Evolutionary conservation across 176 grass and related monocot species (phyloP), one percentile per base, ranked within the genome.

Genomic region (Typha latifolia): DNA sequence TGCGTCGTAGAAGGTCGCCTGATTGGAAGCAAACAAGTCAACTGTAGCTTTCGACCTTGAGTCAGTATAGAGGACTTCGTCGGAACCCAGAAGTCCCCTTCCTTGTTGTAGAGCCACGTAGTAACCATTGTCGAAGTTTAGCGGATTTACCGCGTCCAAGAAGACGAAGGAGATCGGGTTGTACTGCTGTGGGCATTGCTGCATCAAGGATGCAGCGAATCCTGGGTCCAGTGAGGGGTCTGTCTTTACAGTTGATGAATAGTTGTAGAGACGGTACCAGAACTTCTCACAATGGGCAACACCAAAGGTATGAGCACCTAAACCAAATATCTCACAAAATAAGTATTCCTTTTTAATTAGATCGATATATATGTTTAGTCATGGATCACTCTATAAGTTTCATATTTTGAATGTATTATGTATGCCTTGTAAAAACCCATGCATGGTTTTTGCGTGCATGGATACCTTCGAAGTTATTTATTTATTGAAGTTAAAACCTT

Each of bases 41-140:
- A 64, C 62, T 0, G 62, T 43, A 27, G 14, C 24, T 8, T 16
- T 31, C 12, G 62, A 64, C 31, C 31, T 12, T 8, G 62, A n/a
- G 62, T 64, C 31, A 0, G 24, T 64, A 14, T 32, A 64, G 62
- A 64, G 62, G 12, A 64, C 62, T 27, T 64, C 24, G 31, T 64
- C 62, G 1, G 29, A 64, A 12, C 7, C 32, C 12, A 64, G 29
- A 14, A 19, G 27, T 3, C 62, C 62, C 62, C 4, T 64, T 34
- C 27, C 14, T 3, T 64, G 62, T 2, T 43, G 62, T 12, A 64
- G 62, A 27, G 27, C 32, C 4, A 15, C 24, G 27, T 31, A 64
- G 27, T 64, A 64, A 3, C 4, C 26, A 26, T 64, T 64, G 4
- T 64, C 62, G 12, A 64, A 64, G 0, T 1, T 6, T 43, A 43